These are phyloP conservation scores for Saraca asoca DNA, from an alignment of 331 rosid species.

Conservation along the genomic window DNA sequence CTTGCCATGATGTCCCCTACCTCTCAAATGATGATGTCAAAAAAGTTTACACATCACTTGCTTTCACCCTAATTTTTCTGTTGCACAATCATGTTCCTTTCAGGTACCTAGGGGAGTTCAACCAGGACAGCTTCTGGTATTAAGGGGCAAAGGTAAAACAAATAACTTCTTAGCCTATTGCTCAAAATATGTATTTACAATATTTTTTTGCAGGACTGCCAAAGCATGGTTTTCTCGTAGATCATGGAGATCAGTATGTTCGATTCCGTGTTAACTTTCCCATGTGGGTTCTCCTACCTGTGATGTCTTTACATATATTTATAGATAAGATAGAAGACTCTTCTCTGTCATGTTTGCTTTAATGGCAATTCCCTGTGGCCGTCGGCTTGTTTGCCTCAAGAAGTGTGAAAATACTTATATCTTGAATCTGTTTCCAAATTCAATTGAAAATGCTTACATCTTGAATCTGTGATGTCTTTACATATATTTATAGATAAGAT, in stretches of 20 bases:
- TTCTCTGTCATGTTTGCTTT: too few relatives aligned
- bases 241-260: conserved; percentile 87
- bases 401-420: background rate
- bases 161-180: conserved; percentile 3
- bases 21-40: conserved; percentile 4
- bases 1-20: conserved; percentile 27
- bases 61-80: conserved; percentile 32
- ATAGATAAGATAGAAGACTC: too few relatives aligned
- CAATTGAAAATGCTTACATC: too few relatives aligned
- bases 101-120: conserved; percentile 59
- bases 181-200: conserved; percentile 21
- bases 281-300: too few relatives aligned
- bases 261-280: conserved; percentile 51
- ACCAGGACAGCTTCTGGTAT: conserved; percentile 52
- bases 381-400: too few relatives aligned
- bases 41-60: conserved; percentile 16
- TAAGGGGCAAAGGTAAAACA: conserved; percentile 74
- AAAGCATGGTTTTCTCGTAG: conserved; percentile 71
- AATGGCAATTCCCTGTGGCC: too few relatives aligned
- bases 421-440: conserved; percentile 16
- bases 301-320: too few relatives aligned
- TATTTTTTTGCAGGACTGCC: conserved; percentile 74
- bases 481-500: too few relatives aligned
- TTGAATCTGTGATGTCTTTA: too few relatives aligned
- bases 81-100: conserved; percentile 30